Percentiles rank a stretch among this genome's conserved stretches.
Evolutionary conservation across 768 basidiomycete species (phyloP).

Genomic region (Pleurotus tuoliensis): DNA sequence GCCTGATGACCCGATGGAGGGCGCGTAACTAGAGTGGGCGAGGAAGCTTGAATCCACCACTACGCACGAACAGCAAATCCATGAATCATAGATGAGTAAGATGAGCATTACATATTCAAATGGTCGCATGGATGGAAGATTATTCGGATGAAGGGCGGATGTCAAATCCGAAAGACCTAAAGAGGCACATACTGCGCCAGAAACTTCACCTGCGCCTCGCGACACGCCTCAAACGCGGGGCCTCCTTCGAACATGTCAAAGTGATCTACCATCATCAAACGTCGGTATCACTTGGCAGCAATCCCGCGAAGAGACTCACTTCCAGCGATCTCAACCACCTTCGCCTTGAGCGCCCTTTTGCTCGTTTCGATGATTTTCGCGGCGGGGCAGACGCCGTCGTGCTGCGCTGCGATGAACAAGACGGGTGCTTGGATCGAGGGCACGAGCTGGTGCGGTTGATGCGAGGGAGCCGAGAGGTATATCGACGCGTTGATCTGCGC

Average conservation of each 20-base stretch:
- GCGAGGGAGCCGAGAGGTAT: background rate
- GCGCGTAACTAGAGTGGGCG: no score
- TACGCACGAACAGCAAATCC: no score
- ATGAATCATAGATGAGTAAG: no score
- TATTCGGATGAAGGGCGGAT: no score
- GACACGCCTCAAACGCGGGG: constrained; percentile 13
- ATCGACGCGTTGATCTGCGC: constrained; percentile 3
- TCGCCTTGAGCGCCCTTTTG: constrained; percentile 12
- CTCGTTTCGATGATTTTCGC: constrained; percentile 8
- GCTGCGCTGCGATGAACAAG: background rate
- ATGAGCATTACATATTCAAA: no score
- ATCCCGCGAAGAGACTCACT: no score
- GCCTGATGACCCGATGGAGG: no score
- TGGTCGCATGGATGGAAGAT: no score
- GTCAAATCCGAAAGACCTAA: background rate
- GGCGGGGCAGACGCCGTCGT: constrained; percentile 1
- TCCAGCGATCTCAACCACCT: constrained; percentile 16
- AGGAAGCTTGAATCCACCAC: no score
- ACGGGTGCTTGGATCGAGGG: constrained; percentile 1
- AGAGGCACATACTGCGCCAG: constrained; percentile 21
- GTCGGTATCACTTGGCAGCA: no score
- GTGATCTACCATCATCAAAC: constrained; percentile 13
- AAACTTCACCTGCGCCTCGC: constrained; percentile 20
- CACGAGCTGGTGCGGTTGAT: background rate
- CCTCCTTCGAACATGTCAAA: constrained; percentile 22